These are phyloP conservation scores for Paraphaeosphaeria minitans DNA, from an alignment of 2,329 filamentous ascomycete species.

Conservation along the genomic window DNA sequence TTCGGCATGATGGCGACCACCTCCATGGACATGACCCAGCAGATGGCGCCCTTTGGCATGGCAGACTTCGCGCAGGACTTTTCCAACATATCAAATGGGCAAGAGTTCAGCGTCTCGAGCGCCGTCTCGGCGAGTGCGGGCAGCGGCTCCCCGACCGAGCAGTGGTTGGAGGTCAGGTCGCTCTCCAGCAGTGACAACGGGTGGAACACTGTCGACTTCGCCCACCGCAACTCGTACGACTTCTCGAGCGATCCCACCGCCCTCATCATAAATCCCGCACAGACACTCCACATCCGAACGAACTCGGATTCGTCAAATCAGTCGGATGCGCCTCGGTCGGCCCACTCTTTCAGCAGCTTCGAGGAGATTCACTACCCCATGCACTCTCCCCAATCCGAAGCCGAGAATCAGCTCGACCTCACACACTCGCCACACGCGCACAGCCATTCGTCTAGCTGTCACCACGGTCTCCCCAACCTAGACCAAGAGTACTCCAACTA, in stretches of 20 bases:
- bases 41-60: slow-evolving; percentile 45
- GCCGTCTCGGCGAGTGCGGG: slow-evolving; percentile 45
- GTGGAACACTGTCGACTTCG: slow-evolving; percentile 79
- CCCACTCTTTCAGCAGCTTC: slow-evolving; percentile 76
- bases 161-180: slow-evolving; percentile 84
- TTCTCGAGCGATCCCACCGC: slow-evolving; percentile 60
- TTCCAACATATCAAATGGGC: slow-evolving; percentile 58
- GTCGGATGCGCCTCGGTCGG: slow-evolving; percentile 63
- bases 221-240: slow-evolving; percentile 69
- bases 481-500: slow-evolving; percentile 46
- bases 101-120: slow-evolving; percentile 49
- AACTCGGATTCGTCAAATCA: slow-evolving; percentile 87
- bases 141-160: slow-evolving; percentile 73
- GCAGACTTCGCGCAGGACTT: slow-evolving; percentile 76
- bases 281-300: slow-evolving; percentile 85
- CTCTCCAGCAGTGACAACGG: slow-evolving; percentile 85
- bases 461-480: slow-evolving; percentile 32
- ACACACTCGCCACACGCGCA: slow-evolving; percentile 34
- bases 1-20: slow-evolving; percentile 51
- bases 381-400: slow-evolving; percentile 81
- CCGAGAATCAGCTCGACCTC: slow-evolving; percentile 38
- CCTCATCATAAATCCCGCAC: slow-evolving; percentile 88
- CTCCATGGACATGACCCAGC: slow-evolving; percentile 50
- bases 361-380: slow-evolving; percentile 75
- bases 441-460: slow-evolving; percentile 34